Evolutionary conservation across 202 grass and related monocot genomes (phyloP), one percentile per base, ranked within the genome.

Genomic region (Saccharum hybrid): DNA sequence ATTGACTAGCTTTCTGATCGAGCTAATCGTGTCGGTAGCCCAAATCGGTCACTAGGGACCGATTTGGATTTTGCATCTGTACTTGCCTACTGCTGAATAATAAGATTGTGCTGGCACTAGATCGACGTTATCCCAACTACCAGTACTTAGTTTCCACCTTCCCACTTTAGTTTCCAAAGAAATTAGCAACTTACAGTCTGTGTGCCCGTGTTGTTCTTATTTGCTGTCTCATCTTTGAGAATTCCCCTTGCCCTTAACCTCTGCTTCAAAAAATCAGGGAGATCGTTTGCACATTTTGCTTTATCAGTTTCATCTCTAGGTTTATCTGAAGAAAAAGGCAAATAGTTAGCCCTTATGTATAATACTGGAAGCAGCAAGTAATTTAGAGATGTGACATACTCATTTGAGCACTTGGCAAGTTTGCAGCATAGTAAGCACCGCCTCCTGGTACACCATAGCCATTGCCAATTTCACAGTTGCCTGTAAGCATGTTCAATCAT

Each of bases 401-500:
- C 26, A 71, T 80, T 83, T 91, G 88, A 74, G 41, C 22, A 84
- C 63, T 63, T 81, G 91, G 73, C 33, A 78, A 66, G 19, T 81
- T 78, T 41, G 83, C 81, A 84, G 93, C 73, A 92, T 90, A 90
- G 90, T 99, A 99, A 86, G 93, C 93, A 92, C 96, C 79, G 0
- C 93, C 96, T 79, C 96, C 96, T 59, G 96, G 96, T 88, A 99
- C 93, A 74, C 93, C 96, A 88, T 96, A 99, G 80, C 96, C 96
- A 92, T 99, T 99, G 80, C 96, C 96, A 89, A 99, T 99, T 76
- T 99, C 93, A 68, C 80, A 71, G 63, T 99, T 94, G 31, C 89
- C 96, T 99, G 82, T 81, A 68, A 86, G 68, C 23, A 76, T 84
- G 70, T 23, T 63, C 72, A 80, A 65, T 26, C 69, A 74, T 86